These are phyloP conservation scores for Phaeosphaeria sp. DNA, from an alignment of 2,329 filamentous ascomycete species.

Conservation along the genomic window DNA sequence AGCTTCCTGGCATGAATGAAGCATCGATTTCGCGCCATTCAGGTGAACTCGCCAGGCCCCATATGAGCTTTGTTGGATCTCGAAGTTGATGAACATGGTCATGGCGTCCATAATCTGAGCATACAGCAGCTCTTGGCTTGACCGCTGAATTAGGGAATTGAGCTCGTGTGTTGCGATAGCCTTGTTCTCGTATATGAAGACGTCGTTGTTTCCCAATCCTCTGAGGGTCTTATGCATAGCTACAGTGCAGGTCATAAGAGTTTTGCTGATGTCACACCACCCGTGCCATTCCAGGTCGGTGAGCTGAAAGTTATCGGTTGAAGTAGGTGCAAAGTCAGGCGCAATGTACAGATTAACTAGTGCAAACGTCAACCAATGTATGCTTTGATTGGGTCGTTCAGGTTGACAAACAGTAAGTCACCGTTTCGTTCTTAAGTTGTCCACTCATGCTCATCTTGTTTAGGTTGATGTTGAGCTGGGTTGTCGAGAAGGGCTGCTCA, in stretches of 20 bases:
- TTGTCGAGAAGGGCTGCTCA: neutral
- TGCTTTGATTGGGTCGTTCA: neutral
- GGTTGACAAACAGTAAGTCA: neutral
- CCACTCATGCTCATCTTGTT: neutral
- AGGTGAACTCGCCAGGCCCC: neutral
- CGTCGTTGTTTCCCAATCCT: neutral
- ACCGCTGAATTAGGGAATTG: neutral
- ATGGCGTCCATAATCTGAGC: neutral
- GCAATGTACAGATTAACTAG: neutral
- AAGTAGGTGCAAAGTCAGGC: neutral
- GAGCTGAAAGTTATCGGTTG: neutral
- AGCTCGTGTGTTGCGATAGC: neutral
- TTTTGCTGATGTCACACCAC: neutral
- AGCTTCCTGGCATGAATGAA: neutral
- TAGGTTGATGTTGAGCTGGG: neutral
- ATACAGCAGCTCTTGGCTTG: neutral
- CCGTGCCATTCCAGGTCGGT: neutral
- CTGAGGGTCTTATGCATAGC: neutral
- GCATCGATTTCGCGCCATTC: neutral
- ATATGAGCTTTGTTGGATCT: neutral
- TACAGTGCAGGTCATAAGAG: neutral
- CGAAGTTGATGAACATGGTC: neutral
- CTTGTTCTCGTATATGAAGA: neutral
- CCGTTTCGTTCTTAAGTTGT: neutral
- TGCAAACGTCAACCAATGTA: neutral